Evolutionary conservation across 75 land plant species (phyloP), one percentile per base, ranked within the genome.

Genomic region (Azolla pinnata): DNA sequence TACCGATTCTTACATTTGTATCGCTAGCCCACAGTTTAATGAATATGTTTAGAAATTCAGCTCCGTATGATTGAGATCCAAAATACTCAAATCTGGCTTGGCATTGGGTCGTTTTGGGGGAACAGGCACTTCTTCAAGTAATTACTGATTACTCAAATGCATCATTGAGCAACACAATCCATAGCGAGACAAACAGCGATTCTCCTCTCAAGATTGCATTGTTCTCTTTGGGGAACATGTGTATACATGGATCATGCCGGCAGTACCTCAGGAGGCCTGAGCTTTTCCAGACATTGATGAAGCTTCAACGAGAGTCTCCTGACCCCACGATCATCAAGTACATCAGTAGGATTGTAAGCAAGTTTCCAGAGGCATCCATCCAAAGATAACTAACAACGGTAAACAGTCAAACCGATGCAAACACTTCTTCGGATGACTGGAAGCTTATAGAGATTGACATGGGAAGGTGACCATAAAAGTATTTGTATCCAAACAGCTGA

Each of bases 131-230:
- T 46, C 35, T 91, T 31, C 78, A 80, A 63, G 65, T 95, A 33
- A 88, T 81, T 0, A 70, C 79, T 28, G 90, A 86, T 28, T 85
- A 81, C 63, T 83, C 99, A 12, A 50, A 53, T 25, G 69, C 82
- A 18, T 83, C 85, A 27, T 33, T 75, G 54, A 78, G 70, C 61
- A 81, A 89, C 0, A 53, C 52, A 19, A 58, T 32, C 8, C 83
- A 75, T 62, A 69, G 66, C 61, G 71, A 64, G 47, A 74, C 79
- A 14, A 60, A 60, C 0, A 82, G 71, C 31, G 91, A 95, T 35
- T 95, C 99, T 7, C 96, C 96, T 55, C 68, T 95, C 29, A 85
- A 83, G 60, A 86, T 89, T 68, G 90, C 82, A n/a, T 70, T 95
- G 0, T 95, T 95, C 44, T 76, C 90, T 5, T 60, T 95, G 64